A percentile compares a stretch with the other conserved stretches of the same genome.
Evolutionary conservation across 257 asterid species (phyloP).

Genomic region (Fraxinus anomala): DNA sequence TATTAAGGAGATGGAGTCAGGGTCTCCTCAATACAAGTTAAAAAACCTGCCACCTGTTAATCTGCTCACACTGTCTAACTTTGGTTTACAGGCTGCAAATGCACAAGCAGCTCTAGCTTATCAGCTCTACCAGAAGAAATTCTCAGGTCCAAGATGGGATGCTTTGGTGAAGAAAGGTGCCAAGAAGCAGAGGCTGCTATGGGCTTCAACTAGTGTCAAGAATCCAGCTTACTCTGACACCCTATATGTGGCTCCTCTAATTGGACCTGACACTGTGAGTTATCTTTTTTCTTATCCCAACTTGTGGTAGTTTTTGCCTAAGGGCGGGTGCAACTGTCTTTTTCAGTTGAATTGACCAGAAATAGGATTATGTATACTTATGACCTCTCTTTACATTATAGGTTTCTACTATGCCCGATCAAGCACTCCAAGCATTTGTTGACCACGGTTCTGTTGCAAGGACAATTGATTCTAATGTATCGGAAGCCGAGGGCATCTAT

Average conservation of each 20-base stretch:
- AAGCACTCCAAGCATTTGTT: constrained; percentile 91
- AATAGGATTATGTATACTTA: not conserved
- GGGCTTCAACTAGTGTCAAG: constrained; percentile 99
- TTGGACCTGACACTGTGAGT: constrained; percentile 96
- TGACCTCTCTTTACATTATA: constrained; percentile 22
- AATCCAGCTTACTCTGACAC: constrained; percentile 98
- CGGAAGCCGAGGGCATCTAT: constrained; percentile 91
- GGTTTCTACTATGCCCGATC: constrained; percentile 99
- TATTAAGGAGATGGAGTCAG: constrained; percentile 25
- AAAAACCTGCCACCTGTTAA: constrained; percentile 2
- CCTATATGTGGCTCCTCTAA: constrained; percentile 95
- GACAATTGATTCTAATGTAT: constrained; percentile 85
- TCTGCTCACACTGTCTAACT: constrained; percentile 9
- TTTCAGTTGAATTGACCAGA: not conserved
- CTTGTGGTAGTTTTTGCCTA: constrained; percentile 25
- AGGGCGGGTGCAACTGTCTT: not conserved
- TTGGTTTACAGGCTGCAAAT: constrained; percentile 80
- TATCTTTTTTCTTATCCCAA: constrained; percentile 30
- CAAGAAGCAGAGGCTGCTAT: constrained; percentile 94
- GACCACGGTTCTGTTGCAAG: constrained; percentile 92
- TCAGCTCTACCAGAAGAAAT: constrained; percentile 90
- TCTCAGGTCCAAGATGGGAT: constrained; percentile 99
- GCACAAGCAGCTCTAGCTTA: constrained; percentile 97
- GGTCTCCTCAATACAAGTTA: not conserved
- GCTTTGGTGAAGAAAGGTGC: constrained; percentile 98